Conservation (phyloP, 352 stramenopile genomes). For the Phytophthora crassamura region DNA sequence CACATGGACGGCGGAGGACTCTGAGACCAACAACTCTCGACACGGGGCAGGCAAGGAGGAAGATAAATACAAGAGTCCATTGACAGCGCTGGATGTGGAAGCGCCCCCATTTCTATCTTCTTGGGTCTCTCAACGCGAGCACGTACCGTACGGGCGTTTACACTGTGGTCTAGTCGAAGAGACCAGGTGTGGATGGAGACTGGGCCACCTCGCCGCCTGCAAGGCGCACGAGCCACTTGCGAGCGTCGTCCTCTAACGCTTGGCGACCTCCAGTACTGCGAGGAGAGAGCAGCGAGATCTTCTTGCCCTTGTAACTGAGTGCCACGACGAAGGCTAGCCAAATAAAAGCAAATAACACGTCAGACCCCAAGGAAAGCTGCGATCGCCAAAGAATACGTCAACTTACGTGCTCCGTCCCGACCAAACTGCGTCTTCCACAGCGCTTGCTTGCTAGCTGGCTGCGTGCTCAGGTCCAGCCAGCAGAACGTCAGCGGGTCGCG, state of each 20-base stretch:
- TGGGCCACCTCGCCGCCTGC: conserved; percentile 67
- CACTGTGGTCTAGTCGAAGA: conserved; percentile 46
- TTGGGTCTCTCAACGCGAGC: no score
- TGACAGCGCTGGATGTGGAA: no score
- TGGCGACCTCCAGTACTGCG: conserved; percentile 8
- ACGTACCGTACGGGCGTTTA: neutral
- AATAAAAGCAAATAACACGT: neutral
- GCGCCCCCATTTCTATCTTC: no score
- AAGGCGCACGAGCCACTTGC: conserved; percentile 70
- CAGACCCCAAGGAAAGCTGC: neutral
- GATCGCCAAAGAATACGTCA: neutral
- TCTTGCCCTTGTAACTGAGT: conserved; percentile 68
- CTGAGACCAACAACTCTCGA: neutral
- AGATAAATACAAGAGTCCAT: conserved; percentile 33
- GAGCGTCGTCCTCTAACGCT: conserved; percentile 46
- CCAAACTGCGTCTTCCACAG: conserved; percentile 64
- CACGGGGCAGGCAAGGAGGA: neutral
- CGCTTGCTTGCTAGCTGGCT: conserved; percentile 31
- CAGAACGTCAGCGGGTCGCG: conserved; percentile 81
- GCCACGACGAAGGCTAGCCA: conserved; percentile 62
- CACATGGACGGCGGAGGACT: neutral
- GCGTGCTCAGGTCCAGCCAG: conserved; percentile 65
- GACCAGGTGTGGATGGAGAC: conserved; percentile 32
- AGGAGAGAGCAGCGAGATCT: conserved; percentile 56
- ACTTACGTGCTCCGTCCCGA: conserved; percentile 40